Evolutionary conservation across 1,284 basidiomycete species (phyloP).

Genomic region (Athelia psychrophila): DNA sequence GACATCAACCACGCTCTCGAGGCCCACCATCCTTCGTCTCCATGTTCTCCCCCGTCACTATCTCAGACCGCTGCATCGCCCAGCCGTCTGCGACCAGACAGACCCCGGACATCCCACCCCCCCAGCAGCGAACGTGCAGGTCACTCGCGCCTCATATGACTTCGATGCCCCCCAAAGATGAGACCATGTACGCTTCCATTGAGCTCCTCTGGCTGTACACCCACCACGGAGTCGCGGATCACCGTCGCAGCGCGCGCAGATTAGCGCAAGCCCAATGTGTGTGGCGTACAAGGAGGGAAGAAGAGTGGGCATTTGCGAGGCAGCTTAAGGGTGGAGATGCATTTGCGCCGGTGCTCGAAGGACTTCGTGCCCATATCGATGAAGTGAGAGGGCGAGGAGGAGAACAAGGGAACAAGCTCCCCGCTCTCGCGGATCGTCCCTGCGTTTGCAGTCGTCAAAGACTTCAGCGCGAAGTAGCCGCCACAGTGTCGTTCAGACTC

Average conservation of each 20-base stretch:
- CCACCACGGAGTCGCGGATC: too few species aligned
- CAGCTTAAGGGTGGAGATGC: conserved; percentile 90
- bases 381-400: conserved; percentile 88
- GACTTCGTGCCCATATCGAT: conserved; percentile 99
- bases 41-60: conserved; percentile 98
- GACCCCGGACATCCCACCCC: conserved; percentile 99
- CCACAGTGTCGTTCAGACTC: conserved; percentile 77
- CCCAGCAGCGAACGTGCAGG: conserved; percentile 97
- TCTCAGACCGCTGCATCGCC: conserved; percentile 96
- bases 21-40: conserved; percentile 91
- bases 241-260: too few species aligned
- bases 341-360: conserved; percentile 95
- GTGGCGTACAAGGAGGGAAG: too few species aligned
- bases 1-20: conserved; percentile 83
- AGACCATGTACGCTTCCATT: conserved; percentile 73
- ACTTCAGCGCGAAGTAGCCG: conserved; percentile 88
- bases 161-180: conserved; percentile 82
- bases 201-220: too few species aligned
- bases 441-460: conserved; percentile 87
- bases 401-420: conserved; percentile 81
- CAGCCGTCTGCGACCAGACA: conserved; percentile 97
- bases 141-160: conserved; percentile 91
- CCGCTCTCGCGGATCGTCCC: conserved; percentile 94
- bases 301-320: conserved; percentile 89
- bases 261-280: too few species aligned